Evolutionary conservation across 2,329 filamentous ascomycete genomes (phyloP).

Genomic region (Ceratocystis harringtonii): DNA sequence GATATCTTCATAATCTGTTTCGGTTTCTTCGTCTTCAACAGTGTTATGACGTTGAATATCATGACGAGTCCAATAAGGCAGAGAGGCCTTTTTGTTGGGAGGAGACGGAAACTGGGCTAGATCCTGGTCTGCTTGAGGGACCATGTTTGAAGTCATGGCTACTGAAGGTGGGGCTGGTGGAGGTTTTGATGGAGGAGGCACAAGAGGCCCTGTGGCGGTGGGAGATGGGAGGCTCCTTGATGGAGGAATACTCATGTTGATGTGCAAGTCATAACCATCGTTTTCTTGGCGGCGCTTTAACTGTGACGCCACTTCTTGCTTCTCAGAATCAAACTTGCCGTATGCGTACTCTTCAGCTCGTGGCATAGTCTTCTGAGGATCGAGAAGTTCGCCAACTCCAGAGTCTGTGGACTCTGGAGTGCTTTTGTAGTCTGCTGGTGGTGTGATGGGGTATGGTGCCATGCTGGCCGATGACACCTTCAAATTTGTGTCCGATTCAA

Average conservation of each 20-base stretch:
- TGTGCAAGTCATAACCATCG: slow-evolving; percentile 33
- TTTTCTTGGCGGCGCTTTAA: slow-evolving; percentile 32
- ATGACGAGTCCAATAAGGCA: background rate
- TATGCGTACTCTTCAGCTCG: slow-evolving; percentile 44
- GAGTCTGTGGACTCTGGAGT: slow-evolving; percentile 30
- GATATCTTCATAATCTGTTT: slow-evolving; percentile 72
- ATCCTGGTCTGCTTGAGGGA: slow-evolving; percentile 31
- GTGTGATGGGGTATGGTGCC: slow-evolving; percentile 50
- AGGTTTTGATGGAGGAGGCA: slow-evolving; percentile 36
- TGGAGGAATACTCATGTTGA: slow-evolving; percentile 38
- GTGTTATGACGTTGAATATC: background rate
- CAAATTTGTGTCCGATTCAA: slow-evolving; percentile 34
- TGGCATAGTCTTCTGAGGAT: slow-evolving; percentile 44
- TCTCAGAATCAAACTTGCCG: slow-evolving; percentile 41
- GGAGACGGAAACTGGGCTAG: slow-evolving; percentile 40
- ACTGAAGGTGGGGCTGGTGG: slow-evolving; percentile 29
- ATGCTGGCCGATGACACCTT: slow-evolving; percentile 43
- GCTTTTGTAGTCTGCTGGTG: slow-evolving; percentile 38
- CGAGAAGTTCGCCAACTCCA: slow-evolving; percentile 37
- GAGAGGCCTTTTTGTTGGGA: slow-evolving; percentile 48
- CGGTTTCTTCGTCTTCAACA: slow-evolving; percentile 48
- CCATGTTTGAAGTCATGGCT: slow-evolving; percentile 29
- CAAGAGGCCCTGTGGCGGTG: slow-evolving; percentile 34
- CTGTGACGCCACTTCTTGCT: slow-evolving; percentile 33
- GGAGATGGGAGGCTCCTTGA: slow-evolving; percentile 33